Conservation (phyloP, 108 stramenopile species). For the Aurantiochytrium sp. region DNA sequence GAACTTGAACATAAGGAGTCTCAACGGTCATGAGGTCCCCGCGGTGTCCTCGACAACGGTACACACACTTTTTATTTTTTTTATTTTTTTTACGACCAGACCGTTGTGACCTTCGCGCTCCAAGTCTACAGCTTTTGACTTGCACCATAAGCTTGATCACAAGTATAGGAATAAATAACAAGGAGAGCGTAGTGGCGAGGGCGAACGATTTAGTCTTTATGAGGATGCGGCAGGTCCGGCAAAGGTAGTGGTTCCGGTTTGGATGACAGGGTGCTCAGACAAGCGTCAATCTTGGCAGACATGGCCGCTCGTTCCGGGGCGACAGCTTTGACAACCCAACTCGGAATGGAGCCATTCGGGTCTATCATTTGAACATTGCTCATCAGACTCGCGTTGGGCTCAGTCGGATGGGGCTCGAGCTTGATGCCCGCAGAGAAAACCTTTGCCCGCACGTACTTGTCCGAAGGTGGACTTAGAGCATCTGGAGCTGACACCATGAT, state of each 20-base stretch:
- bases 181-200: background rate
- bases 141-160: background rate
- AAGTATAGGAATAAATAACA: background rate
- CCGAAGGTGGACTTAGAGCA: background rate
- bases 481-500: background rate
- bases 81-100: too few relatives aligned
- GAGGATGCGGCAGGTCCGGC: background rate
- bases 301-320: background rate
- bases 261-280: background rate
- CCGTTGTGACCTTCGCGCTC: too few relatives aligned
- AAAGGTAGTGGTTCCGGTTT: background rate
- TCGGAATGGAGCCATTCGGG: background rate
- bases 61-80: too few relatives aligned
- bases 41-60: too few relatives aligned
- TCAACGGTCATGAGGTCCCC: too few relatives aligned
- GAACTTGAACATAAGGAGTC: too few relatives aligned
- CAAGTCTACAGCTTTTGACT: background rate
- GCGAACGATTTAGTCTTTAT: background rate
- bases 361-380: conserved; percentile 6
- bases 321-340: background rate
- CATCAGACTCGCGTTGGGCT: background rate
- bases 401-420: background rate
- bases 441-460: background rate
- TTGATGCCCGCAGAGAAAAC: background rate
- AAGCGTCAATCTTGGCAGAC: background rate